A percentile compares a stretch with the other conserved stretches of the same genome.
phyloP scores from a whole-genome alignment of 2,329 filamentous ascomycete species.

The Penicillium sp. region DNA sequence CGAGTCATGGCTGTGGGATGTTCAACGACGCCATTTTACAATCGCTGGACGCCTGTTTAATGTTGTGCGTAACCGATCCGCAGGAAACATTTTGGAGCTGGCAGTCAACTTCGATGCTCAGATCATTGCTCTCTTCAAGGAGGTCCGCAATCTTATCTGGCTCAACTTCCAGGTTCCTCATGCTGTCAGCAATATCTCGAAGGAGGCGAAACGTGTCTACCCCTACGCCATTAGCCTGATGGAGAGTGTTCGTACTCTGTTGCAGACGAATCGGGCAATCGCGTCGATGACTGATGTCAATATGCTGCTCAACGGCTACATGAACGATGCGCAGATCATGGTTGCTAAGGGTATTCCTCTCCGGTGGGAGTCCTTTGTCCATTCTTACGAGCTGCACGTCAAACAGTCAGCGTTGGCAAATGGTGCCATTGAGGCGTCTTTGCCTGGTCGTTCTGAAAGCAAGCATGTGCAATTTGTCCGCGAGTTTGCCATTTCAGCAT shows the following conservation, averaged over 20 bases:
- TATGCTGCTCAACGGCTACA: slow-evolving; percentile 83
- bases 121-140: slow-evolving; percentile 97
- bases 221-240: slow-evolving; percentile 97
- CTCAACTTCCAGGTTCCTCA: slow-evolving; percentile 93
- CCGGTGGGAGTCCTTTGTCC: slow-evolving; percentile 97
- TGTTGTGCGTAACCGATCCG: slow-evolving; percentile 83
- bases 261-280: slow-evolving; percentile 84
- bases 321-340: slow-evolving; percentile 82
- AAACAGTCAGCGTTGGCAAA: slow-evolving; percentile 62
- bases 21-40: slow-evolving; percentile 81
- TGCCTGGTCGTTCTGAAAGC: slow-evolving; percentile 68
- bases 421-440: slow-evolving; percentile 58
- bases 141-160: slow-evolving; percentile 94
- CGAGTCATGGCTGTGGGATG: slow-evolving; percentile 91
- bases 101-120: slow-evolving; percentile 96
- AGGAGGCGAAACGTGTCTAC: slow-evolving; percentile 98
- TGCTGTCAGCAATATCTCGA: slow-evolving; percentile 90
- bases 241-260: slow-evolving; percentile 94
- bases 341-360: slow-evolving; percentile 85
- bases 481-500: slow-evolving; percentile 84
- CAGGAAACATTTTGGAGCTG: slow-evolving; percentile 83
- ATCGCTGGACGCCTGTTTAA: slow-evolving; percentile 92
- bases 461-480: slow-evolving; percentile 96
- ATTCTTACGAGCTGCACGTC: slow-evolving; percentile 89
- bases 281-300: slow-evolving; percentile 82